Evolutionary conservation across 768 basidiomycete genomes (phyloP).

Genomic region (Pulveroboletus sp.): DNA sequence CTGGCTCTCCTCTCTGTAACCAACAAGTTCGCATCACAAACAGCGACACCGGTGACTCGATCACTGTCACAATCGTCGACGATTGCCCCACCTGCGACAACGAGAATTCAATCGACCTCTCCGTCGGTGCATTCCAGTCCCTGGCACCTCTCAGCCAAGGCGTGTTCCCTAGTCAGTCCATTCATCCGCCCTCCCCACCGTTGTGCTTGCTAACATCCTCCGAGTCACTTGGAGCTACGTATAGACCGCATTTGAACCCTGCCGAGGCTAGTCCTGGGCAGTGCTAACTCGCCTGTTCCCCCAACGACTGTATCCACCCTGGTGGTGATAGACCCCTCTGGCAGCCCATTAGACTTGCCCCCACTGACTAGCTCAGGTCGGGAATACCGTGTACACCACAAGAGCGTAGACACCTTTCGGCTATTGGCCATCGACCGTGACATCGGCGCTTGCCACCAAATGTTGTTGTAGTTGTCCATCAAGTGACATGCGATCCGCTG

Average conservation of each 20-base stretch:
- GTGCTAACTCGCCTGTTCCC: not conserved
- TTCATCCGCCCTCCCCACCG: not conserved
- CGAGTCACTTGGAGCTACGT: conserved; percentile 30
- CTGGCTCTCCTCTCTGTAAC: conserved; percentile 59
- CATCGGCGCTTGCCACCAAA: conserved; percentile 7
- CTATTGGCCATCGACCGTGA: conserved; percentile 10
- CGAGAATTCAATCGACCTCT: conserved; percentile 68
- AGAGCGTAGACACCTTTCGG: conserved; percentile 10
- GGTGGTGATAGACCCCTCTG: conserved; percentile 33
- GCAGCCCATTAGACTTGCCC: conserved; percentile 8
- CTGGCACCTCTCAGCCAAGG: conserved; percentile 52
- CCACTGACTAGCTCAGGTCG: not conserved
- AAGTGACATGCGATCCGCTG: not conserved
- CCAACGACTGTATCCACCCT: conserved; percentile 31
- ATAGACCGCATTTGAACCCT: conserved; percentile 9
- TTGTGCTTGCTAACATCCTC: not conserved
- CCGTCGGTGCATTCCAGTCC: conserved; percentile 57
- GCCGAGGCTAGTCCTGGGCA: conserved; percentile 19
- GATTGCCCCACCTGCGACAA: conserved; percentile 76
- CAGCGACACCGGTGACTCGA: conserved; percentile 43
- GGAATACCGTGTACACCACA: not conserved
- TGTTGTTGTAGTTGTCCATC: conserved; percentile 5
- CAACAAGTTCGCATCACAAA: conserved; percentile 60
- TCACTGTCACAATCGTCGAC: conserved; percentile 67
- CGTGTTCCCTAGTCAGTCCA: conserved; percentile 49